A percentile compares a stretch with the other conserved stretches of the same genome.
Conservation (phyloP, 1,284 basidiomycete species). For the Melampsora americana region DNA sequence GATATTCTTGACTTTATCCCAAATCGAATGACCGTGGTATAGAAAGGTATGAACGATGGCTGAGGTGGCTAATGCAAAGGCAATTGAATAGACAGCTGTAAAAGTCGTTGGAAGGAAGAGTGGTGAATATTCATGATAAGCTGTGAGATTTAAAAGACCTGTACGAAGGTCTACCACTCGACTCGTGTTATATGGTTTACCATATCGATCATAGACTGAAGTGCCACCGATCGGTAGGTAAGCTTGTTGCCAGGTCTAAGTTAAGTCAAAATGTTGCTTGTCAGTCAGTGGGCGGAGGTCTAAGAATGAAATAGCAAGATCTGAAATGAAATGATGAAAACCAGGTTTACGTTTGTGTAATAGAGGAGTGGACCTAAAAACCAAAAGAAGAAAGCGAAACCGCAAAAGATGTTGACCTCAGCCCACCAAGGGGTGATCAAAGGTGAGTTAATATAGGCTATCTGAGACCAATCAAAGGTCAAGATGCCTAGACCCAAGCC, state of each 20-base stretch:
- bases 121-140: constrained; percentile 81
- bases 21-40: constrained; percentile 76
- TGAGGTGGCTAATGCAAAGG: constrained; percentile 78
- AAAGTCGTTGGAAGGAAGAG: constrained; percentile 85
- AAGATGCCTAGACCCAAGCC: constrained; percentile 85
- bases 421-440: constrained; percentile 98
- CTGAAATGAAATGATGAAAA: constrained; percentile 3
- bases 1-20: constrained; percentile 69
- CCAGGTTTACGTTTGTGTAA: constrained; percentile 76
- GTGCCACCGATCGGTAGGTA: constrained; percentile 79
- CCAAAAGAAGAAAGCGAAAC: constrained; percentile 90
- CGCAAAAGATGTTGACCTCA: constrained; percentile 78
- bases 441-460: constrained; percentile 83
- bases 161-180: constrained; percentile 65
- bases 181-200: constrained; percentile 70
- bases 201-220: constrained; percentile 76
- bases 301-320: no score
- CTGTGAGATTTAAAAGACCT: constrained; percentile 68
- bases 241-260: constrained; percentile 71
- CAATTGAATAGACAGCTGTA: constrained; percentile 80
- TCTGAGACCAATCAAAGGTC: constrained; percentile 94
- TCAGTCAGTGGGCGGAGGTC: background rate
- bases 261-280: background rate
- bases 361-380: constrained; percentile 81
- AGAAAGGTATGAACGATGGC: constrained; percentile 83